Percentiles rank a stretch among this genome's conserved stretches.
These are phyloP conservation scores for Mortierella sp. DNA, from an alignment of 371 early-diverging fungal species.

Conservation along the genomic window DNA sequence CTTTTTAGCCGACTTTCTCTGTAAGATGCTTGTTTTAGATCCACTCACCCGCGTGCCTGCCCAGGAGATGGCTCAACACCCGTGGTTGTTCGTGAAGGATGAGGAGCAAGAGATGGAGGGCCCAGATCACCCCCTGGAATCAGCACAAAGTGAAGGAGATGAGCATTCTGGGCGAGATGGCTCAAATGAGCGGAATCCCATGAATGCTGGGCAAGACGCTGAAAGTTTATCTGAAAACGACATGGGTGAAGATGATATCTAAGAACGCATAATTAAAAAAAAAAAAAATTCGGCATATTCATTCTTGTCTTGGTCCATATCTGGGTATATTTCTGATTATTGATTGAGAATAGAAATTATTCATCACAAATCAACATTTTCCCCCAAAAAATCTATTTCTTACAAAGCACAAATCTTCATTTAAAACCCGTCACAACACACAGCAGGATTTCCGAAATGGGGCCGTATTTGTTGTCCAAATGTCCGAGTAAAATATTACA, in stretches of 20 bases:
- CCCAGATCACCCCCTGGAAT: background rate
- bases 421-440: background rate
- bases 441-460: background rate
- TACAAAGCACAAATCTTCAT: constrained; percentile 2
- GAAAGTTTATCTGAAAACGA: constrained; percentile 2
- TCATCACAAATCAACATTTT: background rate
- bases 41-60: constrained; percentile 30
- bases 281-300: background rate
- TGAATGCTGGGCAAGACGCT: constrained; percentile 3
- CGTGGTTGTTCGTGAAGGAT: constrained; percentile 45
- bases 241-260: constrained; percentile 35
- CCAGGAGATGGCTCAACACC: constrained; percentile 39
- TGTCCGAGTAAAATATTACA: too few relatives aligned
- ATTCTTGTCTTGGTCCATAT: too few relatives aligned
- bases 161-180: background rate
- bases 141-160: background rate
- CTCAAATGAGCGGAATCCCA: background rate
- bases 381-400: background rate
- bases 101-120: constrained; percentile 13
- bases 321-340: too few relatives aligned
- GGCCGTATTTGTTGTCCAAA: too few relatives aligned
- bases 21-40: constrained; percentile 38
- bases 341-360: constrained; percentile 8
- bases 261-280: background rate
- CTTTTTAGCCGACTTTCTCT: constrained; percentile 39